Percentiles rank a stretch among this genome's conserved stretches.
Conservation (phyloP, 2,329 filamentous ascomycete species). For the Diplocarpon mali region DNA sequence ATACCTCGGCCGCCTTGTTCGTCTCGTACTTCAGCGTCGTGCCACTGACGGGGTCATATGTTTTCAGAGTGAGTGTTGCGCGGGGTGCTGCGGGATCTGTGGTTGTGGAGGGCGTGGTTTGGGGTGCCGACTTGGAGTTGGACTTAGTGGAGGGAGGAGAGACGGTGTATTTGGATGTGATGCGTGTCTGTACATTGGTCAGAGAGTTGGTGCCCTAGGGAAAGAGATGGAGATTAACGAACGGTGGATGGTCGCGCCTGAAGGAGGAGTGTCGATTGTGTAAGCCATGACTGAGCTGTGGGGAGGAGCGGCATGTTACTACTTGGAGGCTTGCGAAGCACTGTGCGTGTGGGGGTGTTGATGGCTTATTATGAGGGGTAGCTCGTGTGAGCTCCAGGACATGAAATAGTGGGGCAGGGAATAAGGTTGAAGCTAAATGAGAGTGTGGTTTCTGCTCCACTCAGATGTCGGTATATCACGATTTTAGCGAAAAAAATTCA, state of each 20-base stretch:
- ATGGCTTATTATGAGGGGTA: background rate
- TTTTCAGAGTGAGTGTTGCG: conserved; percentile 73
- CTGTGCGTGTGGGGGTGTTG: background rate
- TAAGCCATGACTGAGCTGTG: conserved; percentile 83
- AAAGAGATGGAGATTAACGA: conserved; percentile 29
- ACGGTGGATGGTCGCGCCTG: conserved; percentile 79
- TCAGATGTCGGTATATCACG: too few species aligned
- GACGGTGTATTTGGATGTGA: conserved; percentile 88
- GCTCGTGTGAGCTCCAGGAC: background rate
- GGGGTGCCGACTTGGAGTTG: conserved; percentile 19
- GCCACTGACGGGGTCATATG: conserved; percentile 74
- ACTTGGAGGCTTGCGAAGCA: background rate
- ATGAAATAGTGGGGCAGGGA: background rate
- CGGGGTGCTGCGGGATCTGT: conserved; percentile 37
- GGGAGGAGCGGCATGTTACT: conserved; percentile 64
- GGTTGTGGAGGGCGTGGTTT: conserved; percentile 25
- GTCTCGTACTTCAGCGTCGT: conserved; percentile 85
- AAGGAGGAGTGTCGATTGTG: conserved; percentile 74
- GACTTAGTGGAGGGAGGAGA: conserved; percentile 23
- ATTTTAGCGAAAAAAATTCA: background rate
- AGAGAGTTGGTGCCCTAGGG: conserved; percentile 1
- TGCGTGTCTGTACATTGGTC: conserved; percentile 52
- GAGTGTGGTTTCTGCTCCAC: too few species aligned
- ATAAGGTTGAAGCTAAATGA: background rate
- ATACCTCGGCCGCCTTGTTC: conserved; percentile 82